Conservation (phyloP, 1,284 basidiomycete species). For the Boletus sp. region DNA sequence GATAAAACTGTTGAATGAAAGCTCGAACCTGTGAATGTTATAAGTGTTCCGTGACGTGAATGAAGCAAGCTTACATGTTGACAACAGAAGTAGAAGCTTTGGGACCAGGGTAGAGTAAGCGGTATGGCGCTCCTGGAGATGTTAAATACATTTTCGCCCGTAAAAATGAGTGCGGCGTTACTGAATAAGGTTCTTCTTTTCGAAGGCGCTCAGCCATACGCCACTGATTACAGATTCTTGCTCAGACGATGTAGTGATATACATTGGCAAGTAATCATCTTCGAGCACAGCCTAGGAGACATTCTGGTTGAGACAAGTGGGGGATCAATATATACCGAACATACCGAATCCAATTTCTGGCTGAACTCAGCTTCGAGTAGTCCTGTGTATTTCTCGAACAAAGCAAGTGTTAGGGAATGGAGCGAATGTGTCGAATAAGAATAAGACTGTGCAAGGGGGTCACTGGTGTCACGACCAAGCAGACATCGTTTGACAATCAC, state of each 20-base stretch:
- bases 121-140: slow-evolving; percentile 62
- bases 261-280: slow-evolving; percentile 93
- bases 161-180: slow-evolving; percentile 35
- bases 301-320: background rate
- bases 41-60: background rate
- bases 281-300: slow-evolving; percentile 70
- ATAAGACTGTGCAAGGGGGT: slow-evolving; percentile 56
- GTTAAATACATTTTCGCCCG: slow-evolving; percentile 1
- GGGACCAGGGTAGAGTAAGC: slow-evolving; percentile 87
- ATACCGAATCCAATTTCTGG: slow-evolving; percentile 75
- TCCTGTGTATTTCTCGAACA: slow-evolving; percentile 90
- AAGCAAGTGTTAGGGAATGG: slow-evolving; percentile 78
- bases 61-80: slow-evolving; percentile 62
- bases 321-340: slow-evolving; percentile 13
- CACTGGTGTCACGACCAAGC: slow-evolving; percentile 5
- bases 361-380: slow-evolving; percentile 84
- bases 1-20: slow-evolving; percentile 95
- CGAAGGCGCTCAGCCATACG: slow-evolving; percentile 79
- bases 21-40: slow-evolving; percentile 63
- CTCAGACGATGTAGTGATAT: slow-evolving; percentile 69
- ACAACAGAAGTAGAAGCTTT: slow-evolving; percentile 92
- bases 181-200: slow-evolving; percentile 62
- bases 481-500: slow-evolving; percentile 41
- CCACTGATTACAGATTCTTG: slow-evolving; percentile 75
- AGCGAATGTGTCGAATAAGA: slow-evolving; percentile 82